Evolutionary conservation across 139 green algal genomes (phyloP), one percentile per base, ranked within the genome.

Genomic region (Trebouxia sp.): DNA sequence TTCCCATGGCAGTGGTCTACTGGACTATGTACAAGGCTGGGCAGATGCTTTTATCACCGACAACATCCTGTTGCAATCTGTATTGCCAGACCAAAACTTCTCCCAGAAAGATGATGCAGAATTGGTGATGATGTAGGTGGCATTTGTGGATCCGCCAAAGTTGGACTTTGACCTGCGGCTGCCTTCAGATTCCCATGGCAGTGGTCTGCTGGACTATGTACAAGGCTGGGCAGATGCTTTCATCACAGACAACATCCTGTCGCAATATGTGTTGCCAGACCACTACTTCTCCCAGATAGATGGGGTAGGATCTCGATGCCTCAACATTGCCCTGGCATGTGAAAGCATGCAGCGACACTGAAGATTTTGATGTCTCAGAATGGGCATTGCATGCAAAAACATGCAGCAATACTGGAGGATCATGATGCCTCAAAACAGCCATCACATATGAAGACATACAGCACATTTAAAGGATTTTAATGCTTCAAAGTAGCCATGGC

Each of bases 181-280:
- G 69, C 69, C 69, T n/a, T 51, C 69, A 58, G 69, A 55, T 11
- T 58, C 42, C 6, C 41, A 51, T 28, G 69, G 42, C 42, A 78
- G 69, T 37, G 69, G 69, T 1, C 69, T 78, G 39, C 26, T 78
- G 69, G 28, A 55, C 42, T 78, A 78, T 58, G 69, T 78, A 2
- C 20, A 55, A 20, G 39, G 39, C 69, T 78, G 41, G 42, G 42
- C 42, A 26, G 69, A 78, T 26, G 41, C 69, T 20, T 78, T 78
- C 69, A 78, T 78, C 41, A 42, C 17, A 39, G 69, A 78, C 69
- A 78, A 56, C 20, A n/a, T 78, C 26, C 69, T 78, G 69, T 51
- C 69, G 6, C 14, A 78, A n/a, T 78, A 78, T 55, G 42, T 78
- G 39, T 39, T 78, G 39, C 69, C 69, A 17, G 39, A 78, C 22